Evolutionary conservation across 2,329 filamentous ascomycete genomes (phyloP), one percentile per base, ranked within the genome.

Genomic region (Dactylellina haptotyla): DNA sequence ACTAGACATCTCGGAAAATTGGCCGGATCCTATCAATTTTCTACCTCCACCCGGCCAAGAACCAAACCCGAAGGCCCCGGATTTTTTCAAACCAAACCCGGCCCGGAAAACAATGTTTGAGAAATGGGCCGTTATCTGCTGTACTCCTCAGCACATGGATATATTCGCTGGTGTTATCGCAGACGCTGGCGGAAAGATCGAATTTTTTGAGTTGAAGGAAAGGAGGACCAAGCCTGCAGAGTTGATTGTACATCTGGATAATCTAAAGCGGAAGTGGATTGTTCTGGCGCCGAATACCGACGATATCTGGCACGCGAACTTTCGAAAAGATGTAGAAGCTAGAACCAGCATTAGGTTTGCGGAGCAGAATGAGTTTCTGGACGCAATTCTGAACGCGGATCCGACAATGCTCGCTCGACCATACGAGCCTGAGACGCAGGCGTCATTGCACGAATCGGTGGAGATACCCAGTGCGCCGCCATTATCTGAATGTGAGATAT

Each of bases 281-380:
- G 43, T 75, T 30, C 80, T 89, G 8, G 48, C 62, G 25, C 69
- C 69, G n/a, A 75, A 75, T 20, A 54, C 48, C 8, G 64, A 75
- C 23, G 70, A 62, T 5, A 45, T 54, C 10, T 75, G 70, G 70
- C 43, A 18, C 14, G 28, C 16, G 6, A 64, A 28, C 5, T 75
- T 75, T 53, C 43, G 70, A 16, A 30, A 23, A n/a, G 53, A 75
- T 8, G 70, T 75, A 4, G 70, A 75, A 28, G 57, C 48, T 10
- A 84, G 87, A 48, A 85, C 96, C 10, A 89, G 93, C 73, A 93
- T 96, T 79, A 87, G 92, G 2, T 88, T 93, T 1, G 89, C 97
- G 59, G 88, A 94, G 77, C 93, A 97, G 79, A 93, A 90, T 67
- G 93, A 97, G 77, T 96, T 99, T 75, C 84, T 99, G 1, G 92